Percentiles rank a stretch among this genome's conserved stretches.
Evolutionary conservation across 768 basidiomycete species (phyloP).

Genomic region (Fomitopsis pulvina): DNA sequence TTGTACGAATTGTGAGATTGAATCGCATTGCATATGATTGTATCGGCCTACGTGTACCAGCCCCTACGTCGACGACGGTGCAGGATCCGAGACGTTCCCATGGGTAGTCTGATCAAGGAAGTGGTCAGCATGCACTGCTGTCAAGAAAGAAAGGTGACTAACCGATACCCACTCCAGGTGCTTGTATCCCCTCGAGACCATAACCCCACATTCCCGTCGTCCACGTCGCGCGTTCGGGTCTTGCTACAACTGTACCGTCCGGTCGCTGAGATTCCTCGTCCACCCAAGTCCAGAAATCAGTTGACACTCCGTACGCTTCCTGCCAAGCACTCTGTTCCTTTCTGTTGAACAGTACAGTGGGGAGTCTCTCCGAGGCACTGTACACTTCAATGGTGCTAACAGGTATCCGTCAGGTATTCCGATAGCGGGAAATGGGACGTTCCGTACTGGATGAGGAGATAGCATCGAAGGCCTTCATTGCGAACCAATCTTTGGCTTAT

Average conservation of each 20-base stretch:
- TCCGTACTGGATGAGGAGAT: constrained; percentile 2
- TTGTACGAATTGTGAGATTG: background rate
- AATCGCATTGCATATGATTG: background rate
- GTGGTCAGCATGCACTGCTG: background rate
- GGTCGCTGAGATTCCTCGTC: constrained; percentile 1
- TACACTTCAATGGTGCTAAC: background rate
- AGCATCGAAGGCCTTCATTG: constrained; percentile 1
- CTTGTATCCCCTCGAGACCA: constrained; percentile 3
- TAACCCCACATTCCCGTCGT: background rate
- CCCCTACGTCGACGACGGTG: constrained; percentile 13
- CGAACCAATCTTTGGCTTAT: constrained; percentile 1
- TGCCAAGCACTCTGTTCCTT: background rate
- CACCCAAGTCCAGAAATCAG: constrained; percentile 6
- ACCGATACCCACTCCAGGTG: constrained; percentile 6
- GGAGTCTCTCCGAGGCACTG: constrained; percentile 7
- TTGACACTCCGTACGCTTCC: constrained; percentile 1
- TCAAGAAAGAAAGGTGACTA: background rate
- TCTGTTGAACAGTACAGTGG: constrained; percentile 2
- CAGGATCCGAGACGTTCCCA: constrained; percentile 5
- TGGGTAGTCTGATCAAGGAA: constrained; percentile 4
- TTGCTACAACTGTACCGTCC: constrained; percentile 3
- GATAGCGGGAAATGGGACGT: background rate
- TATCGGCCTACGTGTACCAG: constrained; percentile 8
- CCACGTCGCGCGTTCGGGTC: constrained; percentile 6
- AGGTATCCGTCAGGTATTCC: background rate